These are phyloP conservation scores for Moniliophthora roreri DNA, from an alignment of 1,284 basidiomycete species.

Conservation along the genomic window DNA sequence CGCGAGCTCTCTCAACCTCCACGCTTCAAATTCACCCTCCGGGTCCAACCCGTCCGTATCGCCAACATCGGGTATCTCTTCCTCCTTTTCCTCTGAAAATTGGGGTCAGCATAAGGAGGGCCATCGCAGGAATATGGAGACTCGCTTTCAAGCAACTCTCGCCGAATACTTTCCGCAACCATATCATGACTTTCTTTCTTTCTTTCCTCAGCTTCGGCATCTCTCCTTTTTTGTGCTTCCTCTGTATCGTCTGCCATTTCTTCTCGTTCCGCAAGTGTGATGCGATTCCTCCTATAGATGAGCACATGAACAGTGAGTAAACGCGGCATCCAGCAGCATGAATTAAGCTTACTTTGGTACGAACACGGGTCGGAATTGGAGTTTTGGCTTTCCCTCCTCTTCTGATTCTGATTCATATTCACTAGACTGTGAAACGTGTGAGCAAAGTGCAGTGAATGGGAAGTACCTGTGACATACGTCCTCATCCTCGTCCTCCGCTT, in stretches of 20 bases:
- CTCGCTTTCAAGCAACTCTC: constrained; percentile 83
- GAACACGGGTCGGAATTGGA: constrained; percentile 84
- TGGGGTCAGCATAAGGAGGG: constrained; percentile 9
- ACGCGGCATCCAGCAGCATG: neutral
- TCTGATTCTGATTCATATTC: constrained; percentile 76
- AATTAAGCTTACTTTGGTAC: constrained; percentile 74
- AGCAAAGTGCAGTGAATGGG: constrained; percentile 6
- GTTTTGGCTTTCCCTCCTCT: constrained; percentile 62
- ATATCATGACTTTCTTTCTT: constrained; percentile 81
- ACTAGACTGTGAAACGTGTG: constrained; percentile 52
- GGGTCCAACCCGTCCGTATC: constrained; percentile 95
- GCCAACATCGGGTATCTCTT: constrained; percentile 84
- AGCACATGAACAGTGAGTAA: neutral
- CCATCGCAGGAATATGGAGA: constrained; percentile 12
- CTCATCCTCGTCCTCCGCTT: constrained; percentile 34
- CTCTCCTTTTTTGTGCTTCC: constrained; percentile 61
- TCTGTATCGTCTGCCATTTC: constrained; percentile 66
- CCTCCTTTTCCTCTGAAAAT: constrained; percentile 79
- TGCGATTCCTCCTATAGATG: constrained; percentile 62
- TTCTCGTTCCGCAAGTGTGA: constrained; percentile 66
- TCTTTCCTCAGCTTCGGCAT: constrained; percentile 70
- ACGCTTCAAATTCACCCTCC: constrained; percentile 90
- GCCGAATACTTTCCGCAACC: constrained; percentile 84
- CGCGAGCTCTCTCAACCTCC: constrained; percentile 90
- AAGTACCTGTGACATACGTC: constrained; percentile 40